These are phyloP conservation scores for Annulohypoxylon maeteangense DNA, from an alignment of 495 filamentous ascomycete species.

Conservation along the genomic window DNA sequence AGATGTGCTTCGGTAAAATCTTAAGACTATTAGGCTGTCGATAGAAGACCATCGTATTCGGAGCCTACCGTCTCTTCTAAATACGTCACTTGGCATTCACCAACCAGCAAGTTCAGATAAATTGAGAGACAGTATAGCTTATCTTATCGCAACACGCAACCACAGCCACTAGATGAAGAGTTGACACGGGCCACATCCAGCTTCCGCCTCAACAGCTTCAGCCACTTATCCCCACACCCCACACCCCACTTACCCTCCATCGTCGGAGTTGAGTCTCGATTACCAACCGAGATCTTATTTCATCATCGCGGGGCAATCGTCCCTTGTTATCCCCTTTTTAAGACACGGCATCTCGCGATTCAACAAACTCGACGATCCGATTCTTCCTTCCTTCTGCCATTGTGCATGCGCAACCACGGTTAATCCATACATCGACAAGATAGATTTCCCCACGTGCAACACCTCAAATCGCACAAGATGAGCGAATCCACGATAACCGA, in stretches of 20 bases:
- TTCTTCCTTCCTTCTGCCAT: background rate
- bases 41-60: slow-evolving; percentile 22
- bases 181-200: background rate
- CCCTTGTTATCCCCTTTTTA: background rate
- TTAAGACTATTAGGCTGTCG: slow-evolving; percentile 11
- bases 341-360: background rate
- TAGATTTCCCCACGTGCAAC: background rate
- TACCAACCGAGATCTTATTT: slow-evolving; percentile 22
- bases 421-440: background rate
- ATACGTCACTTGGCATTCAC: background rate
- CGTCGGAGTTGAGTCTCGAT: slow-evolving; percentile 10
- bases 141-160: slow-evolving; percentile 1
- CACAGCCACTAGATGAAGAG: background rate
- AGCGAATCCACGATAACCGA: slow-evolving; percentile 73
- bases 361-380: background rate
- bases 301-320: slow-evolving; percentile 41
- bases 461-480: slow-evolving; percentile 50
- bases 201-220: slow-evolving; percentile 19
- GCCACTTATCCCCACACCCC: slow-evolving; percentile 17
- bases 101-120: background rate
- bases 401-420: background rate
- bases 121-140: background rate
- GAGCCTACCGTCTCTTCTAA: background rate
- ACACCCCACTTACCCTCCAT: slow-evolving; percentile 19
- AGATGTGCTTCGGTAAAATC: slow-evolving; percentile 2